Conservation (phyloP, 2,329 filamentous ascomycete species). For the Harringtonia lauricola region DNA sequence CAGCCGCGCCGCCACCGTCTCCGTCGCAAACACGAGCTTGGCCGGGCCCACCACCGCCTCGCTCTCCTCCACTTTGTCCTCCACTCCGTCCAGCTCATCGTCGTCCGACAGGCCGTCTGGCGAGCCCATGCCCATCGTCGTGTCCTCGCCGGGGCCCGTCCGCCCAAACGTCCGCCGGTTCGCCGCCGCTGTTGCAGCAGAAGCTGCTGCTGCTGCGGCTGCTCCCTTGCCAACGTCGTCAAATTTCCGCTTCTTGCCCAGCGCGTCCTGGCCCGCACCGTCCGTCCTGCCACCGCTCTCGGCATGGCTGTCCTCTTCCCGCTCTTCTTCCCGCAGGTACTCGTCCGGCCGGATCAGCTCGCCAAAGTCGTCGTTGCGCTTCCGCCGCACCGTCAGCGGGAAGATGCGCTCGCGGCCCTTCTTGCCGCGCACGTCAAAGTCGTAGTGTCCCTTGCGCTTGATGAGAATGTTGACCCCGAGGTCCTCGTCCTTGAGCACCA, state of each 20-base stretch:
- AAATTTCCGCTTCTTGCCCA: conserved; percentile 94
- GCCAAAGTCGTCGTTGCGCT: conserved; percentile 81
- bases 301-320: conserved; percentile 59
- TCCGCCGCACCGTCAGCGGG: conserved; percentile 70
- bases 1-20: conserved; percentile 57
- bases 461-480: conserved; percentile 84
- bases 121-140: too few species aligned
- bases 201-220: conserved; percentile 34
- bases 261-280: conserved; percentile 26
- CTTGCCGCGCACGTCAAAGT: conserved; percentile 85
- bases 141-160: background rate
- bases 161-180: too few species aligned
- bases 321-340: conserved; percentile 84
- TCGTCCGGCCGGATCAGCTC: conserved; percentile 91
- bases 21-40: conserved; percentile 57
- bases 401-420: conserved; percentile 90
- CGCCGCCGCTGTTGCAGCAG: background rate
- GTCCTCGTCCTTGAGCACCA: conserved; percentile 79
- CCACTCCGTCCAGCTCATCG: conserved; percentile 48
- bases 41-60: conserved; percentile 53
- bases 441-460: conserved; percentile 80
- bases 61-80: conserved; percentile 41
- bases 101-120: conserved; percentile 6
- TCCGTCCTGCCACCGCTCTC: conserved; percentile 35
- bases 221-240: conserved; percentile 46